These are phyloP conservation scores for Solanum bulbocastanum DNA, from an alignment of 257 asterid genomes.

Conservation along the genomic window DNA sequence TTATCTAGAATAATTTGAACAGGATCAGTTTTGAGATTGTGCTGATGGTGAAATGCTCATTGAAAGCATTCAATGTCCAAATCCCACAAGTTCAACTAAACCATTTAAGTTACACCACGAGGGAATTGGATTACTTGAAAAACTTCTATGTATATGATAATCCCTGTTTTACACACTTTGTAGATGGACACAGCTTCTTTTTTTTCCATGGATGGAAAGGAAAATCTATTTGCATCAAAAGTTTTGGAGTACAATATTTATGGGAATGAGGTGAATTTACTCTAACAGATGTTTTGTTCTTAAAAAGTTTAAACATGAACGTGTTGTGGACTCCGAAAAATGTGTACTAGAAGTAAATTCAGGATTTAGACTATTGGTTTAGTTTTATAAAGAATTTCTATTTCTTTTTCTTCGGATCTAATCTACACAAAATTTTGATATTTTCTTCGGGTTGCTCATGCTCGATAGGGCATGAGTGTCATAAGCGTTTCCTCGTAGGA, in stretches of 20 bases:
- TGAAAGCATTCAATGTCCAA: not conserved
- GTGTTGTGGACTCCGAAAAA: not conserved
- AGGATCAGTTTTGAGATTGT: not conserved
- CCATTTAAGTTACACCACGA: not conserved
- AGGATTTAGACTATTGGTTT: not conserved
- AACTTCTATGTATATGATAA: not conserved
- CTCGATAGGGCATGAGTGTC: not conserved
- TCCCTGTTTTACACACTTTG: not conserved
- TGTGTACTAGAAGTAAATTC: no score
- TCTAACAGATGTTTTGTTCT: not conserved
- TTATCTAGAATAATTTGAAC: not conserved
- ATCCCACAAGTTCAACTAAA: not conserved
- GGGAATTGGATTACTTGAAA: not conserved
- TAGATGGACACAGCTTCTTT: not conserved
- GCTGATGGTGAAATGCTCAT: not conserved
- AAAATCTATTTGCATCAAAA: not conserved
- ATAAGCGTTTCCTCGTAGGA: not conserved
- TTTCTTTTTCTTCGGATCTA: not conserved
- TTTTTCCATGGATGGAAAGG: not conserved
- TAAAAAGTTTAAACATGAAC: not conserved
- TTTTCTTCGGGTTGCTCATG: not conserved
- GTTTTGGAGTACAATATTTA: not conserved
- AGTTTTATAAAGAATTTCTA: not conserved
- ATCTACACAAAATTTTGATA: not conserved
- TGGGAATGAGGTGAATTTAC: not conserved